A percentile compares a stretch with the other conserved stretches of the same genome.
Evolutionary conservation across 2,329 filamentous ascomycete species (phyloP).

Genomic region (Venturia asperata): DNA sequence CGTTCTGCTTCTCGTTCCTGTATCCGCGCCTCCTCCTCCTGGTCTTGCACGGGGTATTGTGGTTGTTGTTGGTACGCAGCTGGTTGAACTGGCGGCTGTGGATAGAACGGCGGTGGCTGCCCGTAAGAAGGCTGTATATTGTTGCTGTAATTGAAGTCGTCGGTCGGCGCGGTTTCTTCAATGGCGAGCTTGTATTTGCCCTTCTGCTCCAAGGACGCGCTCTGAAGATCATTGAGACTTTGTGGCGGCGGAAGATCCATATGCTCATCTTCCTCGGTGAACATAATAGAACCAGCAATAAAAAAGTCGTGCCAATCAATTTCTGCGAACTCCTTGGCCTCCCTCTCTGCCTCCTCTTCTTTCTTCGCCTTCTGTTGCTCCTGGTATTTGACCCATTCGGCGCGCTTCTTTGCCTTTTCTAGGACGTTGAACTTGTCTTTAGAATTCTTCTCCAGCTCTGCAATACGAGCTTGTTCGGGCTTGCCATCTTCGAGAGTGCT

Average conservation of each 20-base stretch:
- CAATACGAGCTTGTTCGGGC: conserved; percentile 63
- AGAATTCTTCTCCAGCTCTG: conserved; percentile 65
- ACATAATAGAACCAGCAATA: conserved; percentile 89
- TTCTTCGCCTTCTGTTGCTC: conserved; percentile 81
- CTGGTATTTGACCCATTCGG: conserved; percentile 79
- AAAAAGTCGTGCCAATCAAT: conserved; percentile 99
- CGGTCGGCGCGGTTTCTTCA: conserved; percentile 83
- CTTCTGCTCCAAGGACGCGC: conserved; percentile 89
- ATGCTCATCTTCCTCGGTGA: conserved; percentile 81
- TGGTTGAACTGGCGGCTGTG: conserved; percentile 30
- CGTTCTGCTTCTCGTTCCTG: conserved; percentile 40
- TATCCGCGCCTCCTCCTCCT: conserved; percentile 33
- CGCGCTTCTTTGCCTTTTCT: conserved; percentile 72
- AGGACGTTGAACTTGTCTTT: conserved; percentile 75
- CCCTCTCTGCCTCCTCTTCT: conserved; percentile 78
- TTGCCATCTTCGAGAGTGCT: conserved; percentile 63
- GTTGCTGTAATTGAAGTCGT: conserved; percentile 36
- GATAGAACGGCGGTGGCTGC: conserved; percentile 24
- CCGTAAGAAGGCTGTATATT: conserved; percentile 29
- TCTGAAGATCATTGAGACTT: conserved; percentile 83
- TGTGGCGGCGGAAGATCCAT: conserved; percentile 82
- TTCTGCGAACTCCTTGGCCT: conserved; percentile 68
- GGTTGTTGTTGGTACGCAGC: conserved; percentile 19
- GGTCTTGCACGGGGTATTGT: conserved; percentile 26
- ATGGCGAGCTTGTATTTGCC: conserved; percentile 85